These are phyloP conservation scores for Saksenaea oblongispora DNA, from an alignment of 371 early-diverging fungal species.

Conservation along the genomic window DNA sequence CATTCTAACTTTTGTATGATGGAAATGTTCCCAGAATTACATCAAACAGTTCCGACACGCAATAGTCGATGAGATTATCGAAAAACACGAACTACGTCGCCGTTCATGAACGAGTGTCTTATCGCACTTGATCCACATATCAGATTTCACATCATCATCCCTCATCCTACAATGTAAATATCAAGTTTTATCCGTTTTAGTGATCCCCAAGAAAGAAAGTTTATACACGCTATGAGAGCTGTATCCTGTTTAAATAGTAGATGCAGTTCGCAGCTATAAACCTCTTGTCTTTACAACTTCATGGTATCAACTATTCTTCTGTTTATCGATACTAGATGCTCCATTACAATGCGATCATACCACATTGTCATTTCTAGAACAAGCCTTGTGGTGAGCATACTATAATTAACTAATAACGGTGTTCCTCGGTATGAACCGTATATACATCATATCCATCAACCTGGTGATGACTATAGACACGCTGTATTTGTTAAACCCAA, in stretches of 20 bases:
- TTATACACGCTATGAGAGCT: not conserved
- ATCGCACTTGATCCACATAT: not conserved
- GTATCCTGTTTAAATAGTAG: not conserved
- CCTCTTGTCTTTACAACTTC: too few species aligned
- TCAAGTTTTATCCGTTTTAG: not conserved
- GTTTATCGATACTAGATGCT: too few species aligned
- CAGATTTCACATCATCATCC: not conserved
- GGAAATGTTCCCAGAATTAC: conserved; percentile 17
- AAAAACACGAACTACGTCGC: not conserved
- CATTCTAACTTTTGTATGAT: not conserved
- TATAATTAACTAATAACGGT: too few species aligned
- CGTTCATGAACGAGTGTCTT: not conserved
- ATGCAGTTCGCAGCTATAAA: not conserved
- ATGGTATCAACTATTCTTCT: too few species aligned
- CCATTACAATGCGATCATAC: too few species aligned
- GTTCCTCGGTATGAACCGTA: too few species aligned
- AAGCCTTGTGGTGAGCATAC: too few species aligned
- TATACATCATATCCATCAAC: too few species aligned
- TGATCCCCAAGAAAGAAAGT: not conserved
- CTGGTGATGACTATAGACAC: not conserved
- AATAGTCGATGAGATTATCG: conserved; percentile 29
- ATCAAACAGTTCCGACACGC: conserved; percentile 33
- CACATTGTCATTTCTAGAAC: too few species aligned
- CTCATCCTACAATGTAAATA: conserved; percentile 2
- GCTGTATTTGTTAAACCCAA: not conserved